Evolutionary conservation across 2,329 filamentous ascomycete genomes (phyloP), one percentile per base, ranked within the genome.

Genomic region (Torrubiella hemipterigena): DNA sequence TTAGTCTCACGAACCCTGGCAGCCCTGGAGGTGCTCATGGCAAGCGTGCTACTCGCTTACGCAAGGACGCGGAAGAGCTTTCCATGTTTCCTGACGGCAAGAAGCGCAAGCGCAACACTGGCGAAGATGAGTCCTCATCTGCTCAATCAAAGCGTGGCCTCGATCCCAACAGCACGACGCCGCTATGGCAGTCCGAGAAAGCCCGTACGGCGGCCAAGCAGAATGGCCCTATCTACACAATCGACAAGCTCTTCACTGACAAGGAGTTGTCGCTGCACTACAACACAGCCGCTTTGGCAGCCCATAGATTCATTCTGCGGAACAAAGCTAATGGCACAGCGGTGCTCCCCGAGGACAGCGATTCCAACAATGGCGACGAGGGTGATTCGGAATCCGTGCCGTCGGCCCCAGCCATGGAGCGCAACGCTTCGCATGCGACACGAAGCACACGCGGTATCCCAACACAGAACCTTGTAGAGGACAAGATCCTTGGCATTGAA

Each of bases 171-270:
- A 68, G 60, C 42, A 73, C 66, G 18, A 79, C 74, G 2, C 63
- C 73, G 6, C 55, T 77, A 16, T 78, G 73, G 73, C 69, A 73
- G 45, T 69, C 63, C 30, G 74, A 78, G 42, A 68, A 71, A 46
- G 56, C 73, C 31, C 60, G 65, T 41, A 55, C 58, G 35, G 56
- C 61, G 33, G 57, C 67, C 34, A 69, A 69, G 47, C 66, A 73
- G 43, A 65, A 69, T 14, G 73, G 70, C 7, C 66, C 72, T 0
- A 55, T 74, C 2, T 78, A 77, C 49, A 78, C 69, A 47, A 69
- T 81, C 36, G 74, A 80, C 43, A 79, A 79, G 56, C 65, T 81
- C 22, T 81, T 81, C 30, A 80, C 75, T 0, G 76, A 81, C 43
- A 79, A 77, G 52, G 76, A 81, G 54, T 61, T 81, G 18, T 65